A percentile compares a stretch with the other conserved stretches of the same genome.
Conservation (phyloP, 2,329 filamentous ascomycete genomes). For the Raffaelea arxii region DNA sequence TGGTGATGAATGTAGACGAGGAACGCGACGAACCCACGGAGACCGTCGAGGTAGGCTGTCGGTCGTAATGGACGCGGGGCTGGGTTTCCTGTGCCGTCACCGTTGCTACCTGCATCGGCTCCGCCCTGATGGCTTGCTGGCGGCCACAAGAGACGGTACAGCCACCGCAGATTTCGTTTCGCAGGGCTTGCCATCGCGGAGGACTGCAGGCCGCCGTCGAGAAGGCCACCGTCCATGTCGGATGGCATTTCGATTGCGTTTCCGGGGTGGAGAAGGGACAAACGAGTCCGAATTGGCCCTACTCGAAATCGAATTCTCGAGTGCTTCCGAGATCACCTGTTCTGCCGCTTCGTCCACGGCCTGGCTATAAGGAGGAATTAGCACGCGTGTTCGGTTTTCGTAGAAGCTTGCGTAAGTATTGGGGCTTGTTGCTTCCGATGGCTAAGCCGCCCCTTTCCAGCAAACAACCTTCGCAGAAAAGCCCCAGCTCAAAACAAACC, state of each 20-base stretch:
- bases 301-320: too few relatives aligned
- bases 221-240: slow-evolving; percentile 4
- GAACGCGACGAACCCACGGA: slow-evolving; percentile 57
- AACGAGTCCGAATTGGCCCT: too few relatives aligned
- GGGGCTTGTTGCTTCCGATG: too few relatives aligned
- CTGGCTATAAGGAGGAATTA: too few relatives aligned
- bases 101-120: background rate
- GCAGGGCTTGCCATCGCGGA: slow-evolving; percentile 3
- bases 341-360: too few relatives aligned
- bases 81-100: background rate
- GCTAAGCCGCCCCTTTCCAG: too few relatives aligned
- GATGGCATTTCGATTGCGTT: background rate
- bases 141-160: slow-evolving; percentile 16
- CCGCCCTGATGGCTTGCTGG: background rate
- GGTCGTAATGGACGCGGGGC: slow-evolving; percentile 31
- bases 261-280: background rate
- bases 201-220: background rate
- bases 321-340: too few relatives aligned
- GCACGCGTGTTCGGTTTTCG: too few relatives aligned
- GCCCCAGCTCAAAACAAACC: too few relatives aligned
- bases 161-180: slow-evolving; percentile 13
- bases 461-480: too few relatives aligned
- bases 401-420: too few relatives aligned
- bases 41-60: slow-evolving; percentile 55
- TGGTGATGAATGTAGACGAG: slow-evolving; percentile 57